Evolutionary conservation across 352 stramenopile genomes (phyloP), one percentile per base, ranked within the genome.

Genomic region (Phytophthora palmivora): DNA sequence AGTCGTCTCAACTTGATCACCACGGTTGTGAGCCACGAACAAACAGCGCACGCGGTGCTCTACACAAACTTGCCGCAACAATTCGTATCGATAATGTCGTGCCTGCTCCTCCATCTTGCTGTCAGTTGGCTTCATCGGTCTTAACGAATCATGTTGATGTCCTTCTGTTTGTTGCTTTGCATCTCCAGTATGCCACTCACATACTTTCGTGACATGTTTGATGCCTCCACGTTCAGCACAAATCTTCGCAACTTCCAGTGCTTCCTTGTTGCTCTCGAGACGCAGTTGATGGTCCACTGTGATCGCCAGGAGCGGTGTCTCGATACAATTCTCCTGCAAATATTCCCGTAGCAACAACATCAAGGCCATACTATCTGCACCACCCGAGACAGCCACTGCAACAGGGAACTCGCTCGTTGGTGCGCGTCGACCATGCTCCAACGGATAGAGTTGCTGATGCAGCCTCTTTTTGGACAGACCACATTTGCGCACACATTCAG

Each of bases 51-150:
- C 82, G 14, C 65, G 58, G 45, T 90, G 51, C 61, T 82, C 54
- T 4, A 18, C 22, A 58, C 87, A 93, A 10, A 85, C 69, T 15
- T 79, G 53, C 11, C 62, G 56, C 15, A 95, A 72, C 38, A 92
- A 65, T 22, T 75, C 48, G 63, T 95, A 95, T 32, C 87, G 78
- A 63, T 83, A 90, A 2, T 71, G 51, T 9, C 87, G 81, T 24
- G 87, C 83, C 15, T 83, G 66, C 43, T 92, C 84, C 57, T 95
- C 82, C 30, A 95, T 74, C 48, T 94, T 92, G 63, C 84, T 93
- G 10, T 76, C 72, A 9, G 72, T 74, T 28, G 84, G 84, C 24
- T 78, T 82, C 8, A 49, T 43, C 12, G 26, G 19, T 12, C 24
- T 48, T 18, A 34, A 37, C 3, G 15, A 38, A 28, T 47, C 38